Percentiles rank a stretch among this genome's conserved stretches.
Conservation (phyloP, 192 early-diverging fungal species). For the Allomyces macrogynus region DNA sequence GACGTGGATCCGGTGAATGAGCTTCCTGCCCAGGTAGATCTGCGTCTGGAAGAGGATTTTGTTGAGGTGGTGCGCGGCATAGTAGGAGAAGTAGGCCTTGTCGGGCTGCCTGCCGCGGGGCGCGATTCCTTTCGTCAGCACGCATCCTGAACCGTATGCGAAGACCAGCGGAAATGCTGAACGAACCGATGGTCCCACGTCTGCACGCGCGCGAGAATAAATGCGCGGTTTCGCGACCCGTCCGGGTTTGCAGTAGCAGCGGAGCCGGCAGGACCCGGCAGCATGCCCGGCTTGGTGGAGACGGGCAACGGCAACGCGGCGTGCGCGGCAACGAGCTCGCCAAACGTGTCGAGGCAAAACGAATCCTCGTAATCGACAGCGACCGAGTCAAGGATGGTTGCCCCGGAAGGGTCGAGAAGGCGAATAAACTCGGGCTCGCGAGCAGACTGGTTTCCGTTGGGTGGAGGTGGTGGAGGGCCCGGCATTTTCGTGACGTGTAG, state of each 20-base stretch:
- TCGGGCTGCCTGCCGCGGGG: slow-evolving; percentile 26
- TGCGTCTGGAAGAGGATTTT: slow-evolving; percentile 45
- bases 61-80: slow-evolving; percentile 36
- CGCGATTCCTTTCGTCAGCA: too few species aligned
- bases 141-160: too few species aligned
- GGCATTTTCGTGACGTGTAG: too few species aligned
- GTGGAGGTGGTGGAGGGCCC: too few species aligned
- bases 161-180: too few species aligned
- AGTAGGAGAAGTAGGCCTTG: slow-evolving; percentile 31
- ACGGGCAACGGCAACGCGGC: neutral
- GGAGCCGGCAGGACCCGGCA: too few species aligned
- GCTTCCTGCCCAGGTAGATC: slow-evolving; percentile 33
- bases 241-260: slow-evolving; percentile 5
- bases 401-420: slow-evolving; percentile 26
- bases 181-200: slow-evolving; percentile 22
- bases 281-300: too few species aligned
- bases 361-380: slow-evolving; percentile 39
- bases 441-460: too few species aligned
- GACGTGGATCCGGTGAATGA: slow-evolving; percentile 39
- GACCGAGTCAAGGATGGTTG: slow-evolving; percentile 26
- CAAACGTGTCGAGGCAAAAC: slow-evolving; percentile 35
- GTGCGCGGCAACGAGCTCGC: slow-evolving; percentile 23
- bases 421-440: slow-evolving; percentile 17
- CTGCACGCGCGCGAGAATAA: slow-evolving; percentile 40
- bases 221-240: slow-evolving; percentile 11